These are phyloP conservation scores for Komagataella pseudopastoris DNA, from an alignment of 805 yeast genomes.

Conservation along the genomic window DNA sequence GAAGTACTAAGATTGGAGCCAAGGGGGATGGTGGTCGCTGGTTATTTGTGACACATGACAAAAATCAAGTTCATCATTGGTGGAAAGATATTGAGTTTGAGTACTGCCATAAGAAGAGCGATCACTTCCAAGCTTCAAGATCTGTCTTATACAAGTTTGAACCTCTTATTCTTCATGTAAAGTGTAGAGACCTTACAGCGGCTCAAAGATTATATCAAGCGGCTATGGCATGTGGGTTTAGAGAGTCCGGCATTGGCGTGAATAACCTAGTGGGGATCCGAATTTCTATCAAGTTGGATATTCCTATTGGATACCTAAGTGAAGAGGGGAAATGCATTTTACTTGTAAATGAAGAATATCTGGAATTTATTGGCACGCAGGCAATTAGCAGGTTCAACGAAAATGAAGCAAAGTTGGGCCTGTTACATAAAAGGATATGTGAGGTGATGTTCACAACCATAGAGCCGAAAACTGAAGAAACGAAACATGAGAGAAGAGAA, in stretches of 20 bases:
- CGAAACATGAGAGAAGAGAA: constrained; percentile 43
- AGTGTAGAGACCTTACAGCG: constrained; percentile 45
- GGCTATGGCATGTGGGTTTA: constrained; percentile 77
- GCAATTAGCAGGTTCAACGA: constrained; percentile 55
- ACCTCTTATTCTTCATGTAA: constrained; percentile 75
- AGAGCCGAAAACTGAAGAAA: constrained; percentile 18
- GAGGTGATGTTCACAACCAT: constrained; percentile 11
- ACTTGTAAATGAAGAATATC: constrained; percentile 38
- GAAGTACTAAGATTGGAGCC: constrained; percentile 43
- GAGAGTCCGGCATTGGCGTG: constrained; percentile 79
- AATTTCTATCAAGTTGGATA: constrained; percentile 58
- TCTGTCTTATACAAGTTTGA: constrained; percentile 68
- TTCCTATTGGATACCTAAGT: constrained; percentile 54
- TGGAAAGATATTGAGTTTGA: constrained; percentile 18
- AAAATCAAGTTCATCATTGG: constrained; percentile 34
- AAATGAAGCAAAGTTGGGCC: constrained; percentile 42
- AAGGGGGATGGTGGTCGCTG: constrained; percentile 80
- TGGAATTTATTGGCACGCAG: constrained; percentile 35
- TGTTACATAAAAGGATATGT: constrained; percentile 29
- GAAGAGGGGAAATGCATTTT: constrained; percentile 14
- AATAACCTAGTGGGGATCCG: constrained; percentile 71
- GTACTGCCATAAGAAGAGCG: not conserved
- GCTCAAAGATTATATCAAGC: constrained; percentile 53
- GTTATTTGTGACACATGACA: constrained; percentile 69
- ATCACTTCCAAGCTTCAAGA: constrained; percentile 21